phyloP scores from a whole-genome alignment of 2,329 filamentous ascomycete genomes.

The Ophiostoma ulmi region DNA sequence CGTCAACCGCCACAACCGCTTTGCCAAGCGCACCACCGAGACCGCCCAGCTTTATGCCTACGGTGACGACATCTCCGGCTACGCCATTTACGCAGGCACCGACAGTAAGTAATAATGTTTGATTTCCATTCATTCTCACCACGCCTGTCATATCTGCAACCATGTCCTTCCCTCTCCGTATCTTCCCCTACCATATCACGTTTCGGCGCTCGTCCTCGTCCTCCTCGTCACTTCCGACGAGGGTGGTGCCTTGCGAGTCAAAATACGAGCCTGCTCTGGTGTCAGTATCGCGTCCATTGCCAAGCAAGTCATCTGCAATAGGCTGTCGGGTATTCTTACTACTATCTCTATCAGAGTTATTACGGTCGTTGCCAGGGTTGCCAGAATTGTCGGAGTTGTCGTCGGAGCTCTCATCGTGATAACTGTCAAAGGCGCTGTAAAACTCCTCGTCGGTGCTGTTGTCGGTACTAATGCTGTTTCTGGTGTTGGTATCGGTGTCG shows the following conservation, averaged over 20 bases:
- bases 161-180: no score
- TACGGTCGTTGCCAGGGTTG: no score
- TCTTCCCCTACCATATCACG: no score
- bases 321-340: no score
- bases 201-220: no score
- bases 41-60: conserved; percentile 16
- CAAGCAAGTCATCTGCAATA: no score
- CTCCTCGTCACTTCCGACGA: no score
- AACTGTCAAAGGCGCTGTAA: no score
- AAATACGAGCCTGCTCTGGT: background rate
- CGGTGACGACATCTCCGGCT: conserved; percentile 15
- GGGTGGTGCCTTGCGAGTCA: background rate
- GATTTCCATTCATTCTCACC: background rate
- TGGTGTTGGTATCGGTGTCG: background rate
- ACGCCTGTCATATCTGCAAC: background rate
- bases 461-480: background rate
- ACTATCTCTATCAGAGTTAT: no score
- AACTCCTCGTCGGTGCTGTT: background rate
- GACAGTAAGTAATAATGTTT: background rate
- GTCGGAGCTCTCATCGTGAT: no score
- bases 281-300: no score
- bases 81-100: conserved; percentile 1
- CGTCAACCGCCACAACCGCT: background rate
- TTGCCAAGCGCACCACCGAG: conserved; percentile 18
- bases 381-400: no score